Base-by-base conservation (phyloP, 176 grass and related monocot species). In the Oryza glaberrima region DNA sequence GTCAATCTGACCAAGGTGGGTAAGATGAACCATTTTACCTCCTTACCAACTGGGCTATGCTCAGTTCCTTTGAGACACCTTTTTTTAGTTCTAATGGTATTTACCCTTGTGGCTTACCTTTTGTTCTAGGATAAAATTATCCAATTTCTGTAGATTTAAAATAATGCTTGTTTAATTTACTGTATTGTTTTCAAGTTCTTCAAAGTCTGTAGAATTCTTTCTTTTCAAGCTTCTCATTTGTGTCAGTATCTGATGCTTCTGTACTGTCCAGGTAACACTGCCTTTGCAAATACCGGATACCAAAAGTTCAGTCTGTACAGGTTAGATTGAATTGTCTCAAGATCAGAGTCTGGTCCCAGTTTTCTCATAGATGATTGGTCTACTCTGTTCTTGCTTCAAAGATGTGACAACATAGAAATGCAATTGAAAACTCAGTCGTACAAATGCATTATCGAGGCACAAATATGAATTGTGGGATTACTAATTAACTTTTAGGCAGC, bases 261-360 rank as follows among this genome's bases (percentile, higher is more conserved):
- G 30, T 71, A 46, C 54, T 81, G 51, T 84, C 65, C 77, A 77
- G 82, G 77, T 89, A 85, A 65, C 76, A 84, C 82, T 84, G 82
- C 65, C 82, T 81, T 81, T 81, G 77, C 77, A 89, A 85, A 85
- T 81, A 81, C 88, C 70, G 40, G 88, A 85, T 85, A 79, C 52
- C 65, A 84, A 60, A 72, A 40, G 34, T 41, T 32, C 41, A 89
- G 41, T 63, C 77, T 80, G 76, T 75, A 7, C 81, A 84, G 76
- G 70, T 78, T 80, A 89, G 82, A 84, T 84, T 75, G 47, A 80
- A 51, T 48, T 76, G 51, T 32, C 34, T 45, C 40, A 80, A 76
- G 15, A 79, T 44, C 10, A 69, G 40, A 61, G 65, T 60, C 20
- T 60, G 17, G 75, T 74, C 43, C 70, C 78, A 67, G 69, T 80